Evolutionary conservation across 305 asterid species (phyloP), one percentile per base, ranked within the genome.

Genomic region (Fraxinus sp.): DNA sequence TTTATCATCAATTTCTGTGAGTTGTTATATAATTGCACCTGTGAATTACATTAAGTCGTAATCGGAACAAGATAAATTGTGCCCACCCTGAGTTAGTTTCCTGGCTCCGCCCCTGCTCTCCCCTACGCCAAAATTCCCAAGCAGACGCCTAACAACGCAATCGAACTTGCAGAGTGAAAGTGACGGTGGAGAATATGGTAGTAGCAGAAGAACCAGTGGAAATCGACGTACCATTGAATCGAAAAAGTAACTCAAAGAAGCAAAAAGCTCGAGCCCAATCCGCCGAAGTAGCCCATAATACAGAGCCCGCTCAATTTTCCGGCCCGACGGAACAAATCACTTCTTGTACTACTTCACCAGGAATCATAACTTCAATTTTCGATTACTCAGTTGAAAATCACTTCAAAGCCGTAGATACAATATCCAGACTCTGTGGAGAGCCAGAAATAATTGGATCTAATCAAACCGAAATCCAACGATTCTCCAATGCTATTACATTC

Each of bases 331-430:
- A 80, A 35, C 36, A n/a, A 57, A 33, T 49, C 81, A 36, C 68
- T 35, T 71, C 74, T 66, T 68, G 83, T 76, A 76, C 81, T 2
- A 64, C 83, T 81, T 75, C 85, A 11, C 88, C 80, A 13, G 86
- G 78, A 49, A 82, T 88, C 14, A 32, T 79, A 37, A 91, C 90
- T 59, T 92, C 97, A n/a, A 85, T 89, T 81, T 91, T 93, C 55
- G 94, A 93, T 82, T 85, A 87, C 82, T 92, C 98, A 14, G 89
- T 90, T 1, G 92, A 93, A 82, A 92, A 93, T 87, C 95, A 94
- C 94, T 89, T 94, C 77, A 88, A 78, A 85, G 88, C 88, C 35
- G 86, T 92, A 0, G 93, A 89, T 78, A 86, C 79, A 1, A 87
- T 94, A 32, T 85, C 89, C 49, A 74, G 78, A 83, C 89, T 95